Evolutionary conservation across 805 yeast species (phyloP).

Genomic region (Yamadazyma phyllophila): DNA sequence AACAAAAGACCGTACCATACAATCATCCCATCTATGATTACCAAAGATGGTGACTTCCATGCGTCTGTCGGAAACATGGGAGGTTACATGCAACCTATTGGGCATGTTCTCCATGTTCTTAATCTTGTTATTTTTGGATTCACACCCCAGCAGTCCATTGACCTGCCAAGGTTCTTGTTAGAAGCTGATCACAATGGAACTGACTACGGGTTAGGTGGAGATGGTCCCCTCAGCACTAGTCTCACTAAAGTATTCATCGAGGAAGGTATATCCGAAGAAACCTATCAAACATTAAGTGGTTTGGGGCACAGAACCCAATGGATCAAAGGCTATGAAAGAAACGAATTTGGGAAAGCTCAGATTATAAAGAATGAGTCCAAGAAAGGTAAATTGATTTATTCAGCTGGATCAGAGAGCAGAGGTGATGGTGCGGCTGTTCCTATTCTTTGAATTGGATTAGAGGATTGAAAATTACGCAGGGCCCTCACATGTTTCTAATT

Average conservation of each 20-base stretch:
- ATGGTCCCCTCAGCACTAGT: slow-evolving; percentile 61
- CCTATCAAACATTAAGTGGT: slow-evolving; percentile 41
- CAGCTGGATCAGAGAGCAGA: slow-evolving; percentile 76
- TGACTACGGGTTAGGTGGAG: slow-evolving; percentile 53
- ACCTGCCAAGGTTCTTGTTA: slow-evolving; percentile 71
- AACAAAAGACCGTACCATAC: slow-evolving; percentile 79
- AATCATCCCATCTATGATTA: slow-evolving; percentile 78
- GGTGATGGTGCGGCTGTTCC: slow-evolving; percentile 84
- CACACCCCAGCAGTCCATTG: slow-evolving; percentile 71
- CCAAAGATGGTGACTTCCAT: slow-evolving; percentile 48
- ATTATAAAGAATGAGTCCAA: slow-evolving; percentile 51
- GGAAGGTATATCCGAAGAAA: slow-evolving; percentile 54
- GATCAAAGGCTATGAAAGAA: slow-evolving; percentile 42
- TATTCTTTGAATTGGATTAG: slow-evolving; percentile 1
- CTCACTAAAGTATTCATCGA: slow-evolving; percentile 62
- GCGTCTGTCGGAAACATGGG: slow-evolving; percentile 86
- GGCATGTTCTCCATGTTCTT: slow-evolving; percentile 74
- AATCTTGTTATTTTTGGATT: slow-evolving; percentile 62
- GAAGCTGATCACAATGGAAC: slow-evolving; percentile 45
- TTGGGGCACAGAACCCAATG: slow-evolving; percentile 59
- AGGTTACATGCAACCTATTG: slow-evolving; percentile 84
- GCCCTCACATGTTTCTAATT: too few species aligned
- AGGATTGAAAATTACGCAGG: background rate
- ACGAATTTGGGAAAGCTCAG: slow-evolving; percentile 68
- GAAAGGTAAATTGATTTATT: slow-evolving; percentile 46